Base-by-base conservation (phyloP, 1,284 basidiomycete species). In the Ceratobasidium sp. region DNA sequence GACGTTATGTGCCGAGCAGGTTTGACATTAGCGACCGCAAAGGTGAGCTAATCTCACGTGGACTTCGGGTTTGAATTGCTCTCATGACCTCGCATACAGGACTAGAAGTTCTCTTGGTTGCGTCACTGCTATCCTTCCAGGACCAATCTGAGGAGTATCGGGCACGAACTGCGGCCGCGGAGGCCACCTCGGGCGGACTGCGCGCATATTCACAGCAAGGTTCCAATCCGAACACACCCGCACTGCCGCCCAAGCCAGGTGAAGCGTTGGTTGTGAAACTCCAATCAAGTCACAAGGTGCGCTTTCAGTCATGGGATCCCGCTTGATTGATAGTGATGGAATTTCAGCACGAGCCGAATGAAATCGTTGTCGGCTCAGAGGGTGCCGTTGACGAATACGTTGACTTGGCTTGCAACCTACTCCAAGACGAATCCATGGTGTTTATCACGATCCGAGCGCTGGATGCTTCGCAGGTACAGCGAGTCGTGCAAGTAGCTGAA, bases 1-100 rank as follows among this genome's bases (percentile, higher is more conserved):
- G 55, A 47, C 42, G 42, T 20, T 22, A n/a, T n/a, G 22, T 50
- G 1, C 12, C 31, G n/a, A 32, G 43, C 69, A 91, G 91, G 50
- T 93, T 94, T 74, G 91, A 93, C 71, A 86, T 94, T 49, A 81
- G 89, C 8, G 92, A 94, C 74, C 83, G 89, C 38, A 93, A 92
- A 76, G 90, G 73, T 73, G 32, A 20, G 17, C 40, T 15, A 22
- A 25, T 40, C 25, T 71, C 69, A 52, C 15, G 25, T 29, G 34
- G 56, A 55, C 29, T 52, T 34, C 13, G 25, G n/a, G 27, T 17
- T 53, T 31, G 13, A 17, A n/a, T 10, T 20, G 43, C n/a, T 4
- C 32, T 29, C 20, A 55, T 13, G 31, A 27, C 58, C 45, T 31
- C 31, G 43, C n/a, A 31, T n/a, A 68, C 70, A 73, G 78, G 92